These are phyloP conservation scores for Lachancea lanzarotensis DNA, from an alignment of 805 yeast genomes.

Conservation along the genomic window DNA sequence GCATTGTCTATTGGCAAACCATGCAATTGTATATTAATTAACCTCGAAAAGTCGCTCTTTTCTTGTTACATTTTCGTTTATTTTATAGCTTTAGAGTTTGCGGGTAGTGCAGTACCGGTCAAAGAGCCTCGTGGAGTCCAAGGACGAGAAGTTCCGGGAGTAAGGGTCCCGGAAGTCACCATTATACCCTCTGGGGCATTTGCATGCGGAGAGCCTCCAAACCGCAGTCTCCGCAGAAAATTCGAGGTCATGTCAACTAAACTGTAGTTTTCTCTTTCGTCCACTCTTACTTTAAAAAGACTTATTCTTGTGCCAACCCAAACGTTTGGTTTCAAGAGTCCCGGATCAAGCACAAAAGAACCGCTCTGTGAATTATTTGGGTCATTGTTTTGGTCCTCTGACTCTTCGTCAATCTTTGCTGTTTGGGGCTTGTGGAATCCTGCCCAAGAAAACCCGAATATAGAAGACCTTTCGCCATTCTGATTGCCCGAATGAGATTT, in stretches of 20 bases:
- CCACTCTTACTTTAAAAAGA: constrained; percentile 43
- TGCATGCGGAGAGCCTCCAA: constrained; percentile 26
- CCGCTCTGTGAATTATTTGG: not conserved
- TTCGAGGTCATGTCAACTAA: constrained; percentile 37
- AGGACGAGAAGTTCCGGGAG: constrained; percentile 15
- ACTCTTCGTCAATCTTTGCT: constrained; percentile 15
- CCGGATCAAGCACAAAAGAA: constrained; percentile 25
- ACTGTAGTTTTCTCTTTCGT: constrained; percentile 36
- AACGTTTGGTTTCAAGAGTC: constrained; percentile 37
- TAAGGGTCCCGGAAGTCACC: constrained; percentile 7
- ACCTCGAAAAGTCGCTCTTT: too few relatives aligned
- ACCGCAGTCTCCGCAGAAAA: constrained; percentile 33
- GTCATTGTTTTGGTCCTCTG: constrained; percentile 8
- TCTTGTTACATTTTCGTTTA: too few relatives aligned
- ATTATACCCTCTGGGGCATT: constrained; percentile 11
- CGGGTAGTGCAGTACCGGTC: constrained; percentile 8
- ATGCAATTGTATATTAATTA: not conserved
- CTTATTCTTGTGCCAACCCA: constrained; percentile 48
- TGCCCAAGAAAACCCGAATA: constrained; percentile 39
- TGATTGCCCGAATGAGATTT: constrained; percentile 57
- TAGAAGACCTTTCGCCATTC: constrained; percentile 46
- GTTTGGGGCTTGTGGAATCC: constrained; percentile 22
- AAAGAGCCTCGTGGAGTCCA: constrained; percentile 18
- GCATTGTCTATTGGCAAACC: constrained; percentile 6
- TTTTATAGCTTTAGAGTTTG: constrained; percentile 9